Evolutionary conservation across 1,284 basidiomycete species (phyloP).

Genomic region (Grifola frondosa): DNA sequence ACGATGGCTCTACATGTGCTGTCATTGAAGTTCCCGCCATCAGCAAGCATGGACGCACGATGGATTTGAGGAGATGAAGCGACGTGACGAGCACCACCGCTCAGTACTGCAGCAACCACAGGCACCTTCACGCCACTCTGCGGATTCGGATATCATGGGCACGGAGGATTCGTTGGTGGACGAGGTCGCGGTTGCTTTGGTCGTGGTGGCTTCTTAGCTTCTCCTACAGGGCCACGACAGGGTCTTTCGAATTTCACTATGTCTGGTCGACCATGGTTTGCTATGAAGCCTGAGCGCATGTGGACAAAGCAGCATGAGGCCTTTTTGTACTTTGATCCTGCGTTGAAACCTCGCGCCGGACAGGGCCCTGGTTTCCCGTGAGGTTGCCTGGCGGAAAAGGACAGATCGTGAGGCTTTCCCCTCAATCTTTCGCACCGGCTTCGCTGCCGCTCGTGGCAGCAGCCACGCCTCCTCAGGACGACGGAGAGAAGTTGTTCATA

Average conservation of each 20-base stretch:
- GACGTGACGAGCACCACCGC: conserved; percentile 60
- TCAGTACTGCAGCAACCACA: conserved; percentile 22
- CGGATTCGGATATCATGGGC: conserved; percentile 35
- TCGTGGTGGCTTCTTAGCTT: conserved; percentile 26
- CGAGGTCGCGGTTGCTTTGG: conserved; percentile 46
- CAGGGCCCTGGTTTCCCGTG: conserved; percentile 55
- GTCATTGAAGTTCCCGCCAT: conserved; percentile 49
- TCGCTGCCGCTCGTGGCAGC: conserved; percentile 10
- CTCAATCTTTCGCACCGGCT: conserved; percentile 11
- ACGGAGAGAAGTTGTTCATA: conserved; percentile 44
- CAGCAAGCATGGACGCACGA: conserved; percentile 75
- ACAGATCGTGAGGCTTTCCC: conserved; percentile 30
- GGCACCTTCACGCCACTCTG: conserved; percentile 32
- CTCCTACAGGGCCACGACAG: conserved; percentile 25
- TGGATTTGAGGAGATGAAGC: conserved; percentile 81
- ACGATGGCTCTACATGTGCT: conserved; percentile 8
- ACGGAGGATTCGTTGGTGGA: conserved; percentile 36
- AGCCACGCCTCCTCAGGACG: conserved; percentile 28
- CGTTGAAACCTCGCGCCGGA: conserved; percentile 55
- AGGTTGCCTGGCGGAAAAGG: conserved; percentile 52
- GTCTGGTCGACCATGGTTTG: conserved; percentile 58
- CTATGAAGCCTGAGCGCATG: conserved; percentile 71
- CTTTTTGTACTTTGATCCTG: conserved; percentile 63
- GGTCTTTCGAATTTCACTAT: conserved; percentile 32
- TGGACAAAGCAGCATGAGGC: conserved; percentile 80